Conservation (phyloP, 106 monocot species). For the Xerophyta viscosa region DNA sequence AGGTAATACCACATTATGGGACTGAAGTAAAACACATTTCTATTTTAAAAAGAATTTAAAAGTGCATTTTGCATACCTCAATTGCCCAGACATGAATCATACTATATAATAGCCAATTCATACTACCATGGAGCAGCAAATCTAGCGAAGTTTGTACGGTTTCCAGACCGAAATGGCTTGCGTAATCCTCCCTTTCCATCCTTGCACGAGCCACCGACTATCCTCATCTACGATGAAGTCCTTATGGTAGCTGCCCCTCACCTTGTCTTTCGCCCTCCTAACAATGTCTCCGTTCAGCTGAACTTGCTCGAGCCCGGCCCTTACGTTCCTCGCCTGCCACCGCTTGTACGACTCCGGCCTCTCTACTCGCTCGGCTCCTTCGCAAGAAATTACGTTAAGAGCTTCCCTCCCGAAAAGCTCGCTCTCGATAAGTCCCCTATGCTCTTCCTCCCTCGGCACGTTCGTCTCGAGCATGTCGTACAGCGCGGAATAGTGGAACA, state of each 20-base stretch:
- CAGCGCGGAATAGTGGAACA: constrained; percentile 53
- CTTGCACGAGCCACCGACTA: constrained; percentile 50
- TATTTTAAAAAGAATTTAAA: no score
- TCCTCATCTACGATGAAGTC: constrained; percentile 58
- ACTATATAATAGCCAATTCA: no score
- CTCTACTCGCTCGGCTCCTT: constrained; percentile 56
- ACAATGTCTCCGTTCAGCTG: constrained; percentile 22
- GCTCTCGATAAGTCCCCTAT: constrained; percentile 51
- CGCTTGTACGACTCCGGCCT: constrained; percentile 75
- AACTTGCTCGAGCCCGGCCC: constrained; percentile 57
- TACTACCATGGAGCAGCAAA: no score
- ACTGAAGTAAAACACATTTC: no score
- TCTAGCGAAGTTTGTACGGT: constrained; percentile 8
- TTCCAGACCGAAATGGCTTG: constrained; percentile 50
- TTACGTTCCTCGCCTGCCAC: constrained; percentile 48
- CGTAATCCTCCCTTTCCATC: constrained; percentile 63
- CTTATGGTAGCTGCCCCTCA: constrained; percentile 37
- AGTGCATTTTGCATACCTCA: no score
- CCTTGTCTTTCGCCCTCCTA: constrained; percentile 28
- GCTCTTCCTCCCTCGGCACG: constrained; percentile 43
- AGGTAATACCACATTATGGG: no score
- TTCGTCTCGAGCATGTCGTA: constrained; percentile 64
- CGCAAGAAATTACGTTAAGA: constrained; percentile 64
- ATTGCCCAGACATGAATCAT: no score
- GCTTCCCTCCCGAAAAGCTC: constrained; percentile 46